A percentile compares a stretch with the other conserved stretches of the same genome.
Evolutionary conservation across 169 alveolate species (phyloP).

Genomic region (Theileria equi): DNA sequence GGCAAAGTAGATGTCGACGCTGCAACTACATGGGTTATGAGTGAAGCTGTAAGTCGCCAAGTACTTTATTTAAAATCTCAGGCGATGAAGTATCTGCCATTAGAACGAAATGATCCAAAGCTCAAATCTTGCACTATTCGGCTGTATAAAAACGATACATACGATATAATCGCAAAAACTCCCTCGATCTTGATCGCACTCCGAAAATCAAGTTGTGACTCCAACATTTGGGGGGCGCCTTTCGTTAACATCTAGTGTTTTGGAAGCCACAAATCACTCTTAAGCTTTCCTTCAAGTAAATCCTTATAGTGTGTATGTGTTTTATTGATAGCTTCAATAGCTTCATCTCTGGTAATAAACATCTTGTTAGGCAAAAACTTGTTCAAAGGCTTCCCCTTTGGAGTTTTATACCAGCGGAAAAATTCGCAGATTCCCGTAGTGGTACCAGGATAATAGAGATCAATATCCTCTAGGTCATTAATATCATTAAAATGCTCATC

Average conservation of each 20-base stretch:
- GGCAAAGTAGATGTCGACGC: constrained; percentile 42
- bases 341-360: constrained; percentile 42
- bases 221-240: constrained; percentile 58
- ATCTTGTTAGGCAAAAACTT: constrained; percentile 44
- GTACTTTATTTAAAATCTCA: neutral
- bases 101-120: constrained; percentile 20
- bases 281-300: constrained; percentile 29
- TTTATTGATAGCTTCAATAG: constrained; percentile 35
- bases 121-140: constrained; percentile 24
- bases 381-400: constrained; percentile 62
- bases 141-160: constrained; percentile 18
- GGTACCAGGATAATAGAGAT: constrained; percentile 69
- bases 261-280: constrained; percentile 35
- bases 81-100: constrained; percentile 55
- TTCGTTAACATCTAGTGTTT: constrained; percentile 40
- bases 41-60: constrained; percentile 38
- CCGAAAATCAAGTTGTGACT: constrained; percentile 18
- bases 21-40: constrained; percentile 56
- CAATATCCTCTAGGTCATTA: constrained; percentile 70
- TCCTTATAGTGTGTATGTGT: constrained; percentile 44
- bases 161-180: constrained; percentile 9
- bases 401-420: constrained; percentile 65
- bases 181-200: constrained; percentile 49
- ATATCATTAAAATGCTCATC: constrained; percentile 68
- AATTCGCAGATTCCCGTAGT: constrained; percentile 60